These are phyloP conservation scores for Xylariaceae sp. DNA, from an alignment of 2,329 filamentous ascomycete species.

Conservation along the genomic window DNA sequence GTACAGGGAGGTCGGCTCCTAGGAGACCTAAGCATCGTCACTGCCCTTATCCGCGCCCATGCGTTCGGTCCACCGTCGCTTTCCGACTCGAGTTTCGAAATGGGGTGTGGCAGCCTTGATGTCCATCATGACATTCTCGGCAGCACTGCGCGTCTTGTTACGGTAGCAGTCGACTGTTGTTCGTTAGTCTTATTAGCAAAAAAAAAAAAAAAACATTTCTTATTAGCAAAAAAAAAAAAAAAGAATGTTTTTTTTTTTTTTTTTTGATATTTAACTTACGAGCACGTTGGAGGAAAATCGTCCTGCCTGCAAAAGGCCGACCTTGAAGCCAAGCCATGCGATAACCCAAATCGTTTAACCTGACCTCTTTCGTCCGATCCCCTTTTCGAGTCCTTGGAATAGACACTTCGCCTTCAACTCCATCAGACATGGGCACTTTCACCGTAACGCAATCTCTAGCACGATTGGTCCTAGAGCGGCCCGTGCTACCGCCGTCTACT, in stretches of 20 bases:
- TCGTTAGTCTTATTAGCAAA: conserved; percentile 16
- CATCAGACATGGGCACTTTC: conserved; percentile 65
- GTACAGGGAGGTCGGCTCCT: neutral
- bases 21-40: conserved; percentile 28
- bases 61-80: conserved; percentile 69
- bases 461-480: conserved; percentile 35
- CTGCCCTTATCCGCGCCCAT: conserved; percentile 40
- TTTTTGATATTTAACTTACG: conserved; percentile 56
- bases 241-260: too few relatives aligned
- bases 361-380: conserved; percentile 77
- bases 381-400: conserved; percentile 71
- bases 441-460: conserved; percentile 44
- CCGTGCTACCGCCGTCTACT: conserved; percentile 45
- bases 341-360: conserved; percentile 88
- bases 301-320: conserved; percentile 81
- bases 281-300: conserved; percentile 85
- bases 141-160: conserved; percentile 49
- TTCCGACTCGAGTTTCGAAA: conserved; percentile 85
- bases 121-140: conserved; percentile 76
- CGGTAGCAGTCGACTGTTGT: conserved; percentile 83
- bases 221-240: too few relatives aligned
- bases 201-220: too few relatives aligned
- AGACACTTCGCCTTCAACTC: conserved; percentile 68
- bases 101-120: conserved; percentile 72
- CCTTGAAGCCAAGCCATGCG: conserved; percentile 97